Evolutionary conservation across 2,329 filamentous ascomycete genomes (phyloP).

Genomic region (Graphiopsis chlorocephala): DNA sequence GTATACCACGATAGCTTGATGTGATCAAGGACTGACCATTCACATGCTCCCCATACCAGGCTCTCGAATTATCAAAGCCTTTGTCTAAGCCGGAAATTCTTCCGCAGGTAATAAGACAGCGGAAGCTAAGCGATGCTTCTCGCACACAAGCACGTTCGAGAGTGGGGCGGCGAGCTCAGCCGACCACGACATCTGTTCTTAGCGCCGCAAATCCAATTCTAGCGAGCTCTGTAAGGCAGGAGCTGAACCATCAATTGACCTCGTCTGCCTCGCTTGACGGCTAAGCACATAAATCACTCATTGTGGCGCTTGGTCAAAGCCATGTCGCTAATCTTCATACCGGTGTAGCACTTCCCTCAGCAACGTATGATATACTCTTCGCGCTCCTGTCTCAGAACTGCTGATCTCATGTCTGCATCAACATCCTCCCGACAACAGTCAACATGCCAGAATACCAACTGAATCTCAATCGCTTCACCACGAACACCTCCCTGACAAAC

Average conservation of each 20-base stretch:
- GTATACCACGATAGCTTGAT: background rate
- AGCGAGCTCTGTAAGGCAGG: too few species aligned
- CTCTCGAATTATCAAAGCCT: background rate
- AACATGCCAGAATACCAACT: background rate
- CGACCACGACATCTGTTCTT: background rate
- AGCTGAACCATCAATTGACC: background rate
- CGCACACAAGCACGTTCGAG: background rate
- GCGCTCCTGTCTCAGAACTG: background rate
- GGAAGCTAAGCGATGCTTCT: background rate
- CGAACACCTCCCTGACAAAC: background rate
- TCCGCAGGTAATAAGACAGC: background rate
- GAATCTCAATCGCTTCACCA: background rate
- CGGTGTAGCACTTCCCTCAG: background rate
- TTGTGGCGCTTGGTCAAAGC: background rate
- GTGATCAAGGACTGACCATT: background rate
- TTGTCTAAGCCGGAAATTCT: background rate
- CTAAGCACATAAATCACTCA: background rate
- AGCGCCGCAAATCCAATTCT: too few species aligned
- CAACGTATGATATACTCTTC: background rate
- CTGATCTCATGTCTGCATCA: background rate
- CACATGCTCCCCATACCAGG: background rate
- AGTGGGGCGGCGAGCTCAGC: background rate
- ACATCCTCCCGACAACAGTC: background rate
- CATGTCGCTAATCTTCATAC: background rate
- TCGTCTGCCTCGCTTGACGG: background rate